These are phyloP conservation scores for Aethionema arabicum DNA, from an alignment of 345 rosid genomes.

Conservation along the genomic window DNA sequence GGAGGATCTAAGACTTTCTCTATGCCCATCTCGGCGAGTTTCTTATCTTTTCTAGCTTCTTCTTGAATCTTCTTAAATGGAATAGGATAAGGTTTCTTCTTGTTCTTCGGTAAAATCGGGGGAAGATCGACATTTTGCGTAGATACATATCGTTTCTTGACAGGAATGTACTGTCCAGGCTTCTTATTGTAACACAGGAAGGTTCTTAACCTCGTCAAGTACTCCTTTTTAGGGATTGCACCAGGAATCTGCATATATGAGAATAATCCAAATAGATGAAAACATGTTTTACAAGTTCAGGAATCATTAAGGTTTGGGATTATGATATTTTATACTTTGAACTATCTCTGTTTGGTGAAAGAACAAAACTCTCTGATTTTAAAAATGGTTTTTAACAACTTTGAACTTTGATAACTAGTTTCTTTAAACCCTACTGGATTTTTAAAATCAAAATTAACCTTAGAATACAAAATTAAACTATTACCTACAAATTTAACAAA, in stretches of 20 bases:
- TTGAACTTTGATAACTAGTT: too few relatives aligned
- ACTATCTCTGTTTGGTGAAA: too few relatives aligned
- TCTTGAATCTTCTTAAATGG: slow-evolving; percentile 58
- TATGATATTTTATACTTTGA: too few relatives aligned
- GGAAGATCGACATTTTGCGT: slow-evolving; percentile 69
- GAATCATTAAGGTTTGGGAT: too few relatives aligned
- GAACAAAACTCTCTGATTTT: too few relatives aligned
- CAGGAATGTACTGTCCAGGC: slow-evolving; percentile 21
- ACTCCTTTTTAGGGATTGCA: slow-evolving; percentile 27
- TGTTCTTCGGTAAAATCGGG: slow-evolving; percentile 49
- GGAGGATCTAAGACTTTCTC: slow-evolving; percentile 42
- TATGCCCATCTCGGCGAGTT: slow-evolving; percentile 61
- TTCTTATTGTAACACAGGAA: slow-evolving; percentile 39
- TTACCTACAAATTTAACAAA: too few relatives aligned
- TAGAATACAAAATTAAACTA: too few relatives aligned
- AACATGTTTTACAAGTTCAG: too few relatives aligned
- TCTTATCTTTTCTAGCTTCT: slow-evolving; percentile 50
- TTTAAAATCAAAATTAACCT: too few relatives aligned
- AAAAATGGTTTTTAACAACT: too few relatives aligned
- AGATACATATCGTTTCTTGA: slow-evolving; percentile 25
- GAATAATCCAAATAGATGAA: too few relatives aligned
- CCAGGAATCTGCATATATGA: slow-evolving; percentile 36
- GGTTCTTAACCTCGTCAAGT: slow-evolving; percentile 26
- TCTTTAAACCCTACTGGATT: too few relatives aligned
- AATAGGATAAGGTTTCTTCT: slow-evolving; percentile 73